These are phyloP conservation scores for Fallopia convolvulus DNA, from an alignment of 148 eudicot genomes.

Conservation along the genomic window DNA sequence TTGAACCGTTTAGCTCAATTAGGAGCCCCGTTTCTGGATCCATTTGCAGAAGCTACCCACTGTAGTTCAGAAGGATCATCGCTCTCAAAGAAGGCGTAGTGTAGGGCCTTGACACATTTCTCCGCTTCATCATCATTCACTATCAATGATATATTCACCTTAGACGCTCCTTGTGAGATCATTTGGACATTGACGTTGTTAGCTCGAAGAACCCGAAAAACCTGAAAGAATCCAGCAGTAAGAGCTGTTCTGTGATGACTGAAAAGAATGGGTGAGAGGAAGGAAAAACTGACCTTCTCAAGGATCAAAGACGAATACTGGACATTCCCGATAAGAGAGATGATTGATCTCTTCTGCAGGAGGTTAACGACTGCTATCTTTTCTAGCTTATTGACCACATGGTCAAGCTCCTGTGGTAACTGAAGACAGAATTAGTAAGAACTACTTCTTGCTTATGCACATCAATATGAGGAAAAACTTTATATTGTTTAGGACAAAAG, in stretches of 20 bases:
- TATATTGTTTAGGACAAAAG: background rate
- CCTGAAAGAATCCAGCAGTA: constrained; percentile 33
- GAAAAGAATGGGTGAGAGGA: background rate
- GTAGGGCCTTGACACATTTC: constrained; percentile 78
- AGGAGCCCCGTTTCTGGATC: background rate
- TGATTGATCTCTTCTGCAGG: constrained; percentile 71
- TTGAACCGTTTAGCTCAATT: background rate
- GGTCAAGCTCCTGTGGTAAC: constrained; percentile 69
- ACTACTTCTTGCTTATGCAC: background rate
- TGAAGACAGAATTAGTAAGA: background rate
- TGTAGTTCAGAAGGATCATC: constrained; percentile 14
- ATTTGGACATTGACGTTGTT: constrained; percentile 87
- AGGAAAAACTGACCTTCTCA: constrained; percentile 52
- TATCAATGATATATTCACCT: constrained; percentile 92
- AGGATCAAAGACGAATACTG: constrained; percentile 79
- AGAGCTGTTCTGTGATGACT: background rate
- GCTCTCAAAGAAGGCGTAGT: constrained; percentile 70
- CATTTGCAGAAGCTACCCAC: background rate
- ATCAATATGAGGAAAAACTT: background rate
- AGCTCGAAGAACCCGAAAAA: constrained; percentile 57
- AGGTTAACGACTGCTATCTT: constrained; percentile 86
- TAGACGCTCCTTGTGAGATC: constrained; percentile 98
- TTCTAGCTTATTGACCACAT: constrained; percentile 78
- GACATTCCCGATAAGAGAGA: constrained; percentile 91
- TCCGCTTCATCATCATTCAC: constrained; percentile 88